Base-by-base conservation (phyloP, 192 early-diverging fungal species). In the Linnemannia hyalina region DNA sequence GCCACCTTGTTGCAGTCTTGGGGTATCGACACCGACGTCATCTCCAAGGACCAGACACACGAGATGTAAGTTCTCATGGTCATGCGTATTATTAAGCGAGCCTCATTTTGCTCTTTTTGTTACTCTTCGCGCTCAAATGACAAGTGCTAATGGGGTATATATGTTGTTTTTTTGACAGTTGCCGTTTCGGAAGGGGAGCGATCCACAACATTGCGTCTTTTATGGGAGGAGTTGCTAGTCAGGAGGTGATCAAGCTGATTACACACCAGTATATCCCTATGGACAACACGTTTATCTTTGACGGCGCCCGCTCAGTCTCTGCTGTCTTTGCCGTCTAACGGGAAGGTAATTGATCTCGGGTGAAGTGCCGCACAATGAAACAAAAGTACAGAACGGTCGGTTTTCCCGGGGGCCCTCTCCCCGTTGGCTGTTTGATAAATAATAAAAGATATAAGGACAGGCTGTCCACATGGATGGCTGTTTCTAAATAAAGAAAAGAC, bases 161-260 rank as follows among this genome's bases (percentile, higher is more conserved):
- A 69, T 77, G n/a, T 81, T 55, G 23, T 44, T 35, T 72, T 32
- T 23, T 52, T 55, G 23, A n/a, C 74, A 92, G 90, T 55, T 89
- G 89, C 63, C 92, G 94, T 65, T 94, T 94, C 35, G 97, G 96
- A 13, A 91, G 89, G 40, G 85, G 91, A 41, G 94, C 98, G 77
- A 91, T 98, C 18, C 96, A 96, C 82, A 96, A 95, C 83, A 93
- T 97, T 55, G 95, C 97, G 0, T 93, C 97, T 10, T 81, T 98
- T 23, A 90, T 94, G 75, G 98, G 98, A 55, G 98, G 98, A 32
- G 89, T 99, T 44, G 95, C 95, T 26, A 92, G 96, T 18, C 98
- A 99, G 80, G 98, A 99, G 87, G 89, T 94, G 38, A 98, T 99
- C 91, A 99, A 99, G 91, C 83, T 99, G 55, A 93, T 99, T 52